Base-by-base conservation (phyloP, 176 grass and related monocot species). In the Triticum turgidum region DNA sequence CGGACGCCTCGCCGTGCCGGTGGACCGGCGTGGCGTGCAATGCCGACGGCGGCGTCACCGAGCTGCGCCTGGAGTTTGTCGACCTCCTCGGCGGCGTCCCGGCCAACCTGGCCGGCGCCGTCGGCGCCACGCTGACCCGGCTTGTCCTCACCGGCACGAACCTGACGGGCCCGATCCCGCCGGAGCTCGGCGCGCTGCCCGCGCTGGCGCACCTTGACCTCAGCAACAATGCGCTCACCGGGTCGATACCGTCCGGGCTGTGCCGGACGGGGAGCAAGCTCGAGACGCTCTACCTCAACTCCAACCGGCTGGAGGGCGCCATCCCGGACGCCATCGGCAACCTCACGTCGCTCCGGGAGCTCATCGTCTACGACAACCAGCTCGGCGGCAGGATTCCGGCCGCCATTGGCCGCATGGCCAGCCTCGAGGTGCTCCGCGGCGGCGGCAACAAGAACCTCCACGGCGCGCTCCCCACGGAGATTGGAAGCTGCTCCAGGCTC, bases 301-400 rank as follows among this genome's bases (percentile, higher is more conserved):
- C 91, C 9, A 97, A 97, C 85, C 76, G 80, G 9, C 91, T 97
- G 11, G 87, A 85, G 59, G 95, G 95, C 3, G 47, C 89, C 4
- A 72, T 97, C 6, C 91, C 95, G 5, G 79, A 89, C 70, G 77
- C 87, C 72, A 84, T 97, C 38, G 91, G 95, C 29, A 89, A 87
- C 65, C 89, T 95, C 54, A 66, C 65, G 18, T 9, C 82, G 9
- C 95, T 97, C 20, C 83, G 80, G 11, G 87, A 89, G 80, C 27
- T 97, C 69, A 87, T 97, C 32, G 5, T 95, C 63, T 95, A 86
- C 87, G 91, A 97, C 89, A 97, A 97, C 89, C 87, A 91, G 66
- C 91, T 97, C 33, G 91, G 86, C 4, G 91, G 92, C 9, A 9
- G n/a, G 56, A 90, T 97, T 13, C 95, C 95, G 11, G 45, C 83